These are phyloP conservation scores for Amaranthus hypochondriacus DNA, from an alignment of 148 eudicot species.

Conservation along the genomic window DNA sequence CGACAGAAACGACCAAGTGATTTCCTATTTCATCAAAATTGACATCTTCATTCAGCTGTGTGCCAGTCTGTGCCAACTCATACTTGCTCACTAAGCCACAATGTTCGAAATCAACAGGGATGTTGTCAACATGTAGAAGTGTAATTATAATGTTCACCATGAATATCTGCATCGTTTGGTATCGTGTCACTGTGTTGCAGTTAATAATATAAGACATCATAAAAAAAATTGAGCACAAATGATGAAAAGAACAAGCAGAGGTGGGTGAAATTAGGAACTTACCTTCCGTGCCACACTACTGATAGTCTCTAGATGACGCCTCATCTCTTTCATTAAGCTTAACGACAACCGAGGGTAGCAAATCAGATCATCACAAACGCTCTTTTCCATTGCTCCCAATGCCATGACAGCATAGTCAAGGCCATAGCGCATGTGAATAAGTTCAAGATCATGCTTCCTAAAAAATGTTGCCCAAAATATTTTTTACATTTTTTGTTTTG, in stretches of 20 bases:
- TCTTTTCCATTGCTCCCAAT: conserved; percentile 77
- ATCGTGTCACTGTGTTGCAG: conserved; percentile 8
- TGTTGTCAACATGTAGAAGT: conserved; percentile 73
- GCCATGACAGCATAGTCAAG: conserved; percentile 85
- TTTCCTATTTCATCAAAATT: conserved; percentile 49
- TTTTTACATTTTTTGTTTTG: neutral
- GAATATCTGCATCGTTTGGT: conserved; percentile 57
- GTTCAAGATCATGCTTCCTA: conserved; percentile 93
- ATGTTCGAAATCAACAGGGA: conserved; percentile 49
- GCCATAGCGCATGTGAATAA: conserved; percentile 95
- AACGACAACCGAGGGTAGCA: conserved; percentile 49
- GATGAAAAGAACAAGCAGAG: neutral
- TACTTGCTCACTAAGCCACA: conserved; percentile 40
- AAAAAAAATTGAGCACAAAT: neutral
- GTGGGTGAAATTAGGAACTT: neutral
- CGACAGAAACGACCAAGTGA: conserved; percentile 61
- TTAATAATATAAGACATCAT: neutral
- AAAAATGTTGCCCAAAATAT: conserved; percentile 1
- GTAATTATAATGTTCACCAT: conserved; percentile 88
- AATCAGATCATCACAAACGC: conserved; percentile 45
- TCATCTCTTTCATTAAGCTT: conserved; percentile 53
- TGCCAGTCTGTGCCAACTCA: conserved; percentile 23
- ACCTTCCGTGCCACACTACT: conserved; percentile 82
- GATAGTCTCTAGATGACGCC: conserved; percentile 76
- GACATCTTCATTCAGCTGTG: conserved; percentile 33